Conservation (phyloP, 73 alveolate genomes). For the Diophrys sp. region DNA sequence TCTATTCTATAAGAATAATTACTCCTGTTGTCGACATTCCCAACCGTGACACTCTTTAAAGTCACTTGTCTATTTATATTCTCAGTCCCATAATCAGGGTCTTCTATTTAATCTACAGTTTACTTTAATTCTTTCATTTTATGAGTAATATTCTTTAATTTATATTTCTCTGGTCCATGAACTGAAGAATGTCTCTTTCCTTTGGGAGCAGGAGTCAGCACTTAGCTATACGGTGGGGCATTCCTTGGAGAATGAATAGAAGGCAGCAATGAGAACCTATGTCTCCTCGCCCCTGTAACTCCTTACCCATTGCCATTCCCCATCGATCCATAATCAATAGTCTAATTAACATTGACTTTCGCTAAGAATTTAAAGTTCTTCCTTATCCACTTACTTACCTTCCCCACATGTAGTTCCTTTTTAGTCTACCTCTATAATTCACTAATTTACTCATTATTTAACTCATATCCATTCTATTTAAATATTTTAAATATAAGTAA, state of each 20-base stretch:
- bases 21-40: background rate
- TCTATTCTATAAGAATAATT: background rate
- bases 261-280: too few species aligned
- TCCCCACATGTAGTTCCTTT: background rate
- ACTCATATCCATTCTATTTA: background rate
- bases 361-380: background rate
- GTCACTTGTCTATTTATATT: background rate
- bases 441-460: too few species aligned
- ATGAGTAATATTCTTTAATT: background rate
- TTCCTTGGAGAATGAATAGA: background rate
- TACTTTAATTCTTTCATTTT: too few species aligned
- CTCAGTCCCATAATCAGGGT: background rate
- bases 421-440: background rate
- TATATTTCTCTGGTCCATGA: background rate
- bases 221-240: background rate
- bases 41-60: background rate
- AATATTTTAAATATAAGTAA: background rate
- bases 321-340: too few species aligned
- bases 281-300: too few species aligned
- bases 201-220: background rate
- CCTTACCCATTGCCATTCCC: too few species aligned
- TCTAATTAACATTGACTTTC: too few species aligned
- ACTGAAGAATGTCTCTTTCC: background rate
- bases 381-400: background rate
- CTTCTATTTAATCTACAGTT: background rate